Conservation (phyloP, 176 grass and related monocot species). For the Eremochloa ophiuroides region DNA sequence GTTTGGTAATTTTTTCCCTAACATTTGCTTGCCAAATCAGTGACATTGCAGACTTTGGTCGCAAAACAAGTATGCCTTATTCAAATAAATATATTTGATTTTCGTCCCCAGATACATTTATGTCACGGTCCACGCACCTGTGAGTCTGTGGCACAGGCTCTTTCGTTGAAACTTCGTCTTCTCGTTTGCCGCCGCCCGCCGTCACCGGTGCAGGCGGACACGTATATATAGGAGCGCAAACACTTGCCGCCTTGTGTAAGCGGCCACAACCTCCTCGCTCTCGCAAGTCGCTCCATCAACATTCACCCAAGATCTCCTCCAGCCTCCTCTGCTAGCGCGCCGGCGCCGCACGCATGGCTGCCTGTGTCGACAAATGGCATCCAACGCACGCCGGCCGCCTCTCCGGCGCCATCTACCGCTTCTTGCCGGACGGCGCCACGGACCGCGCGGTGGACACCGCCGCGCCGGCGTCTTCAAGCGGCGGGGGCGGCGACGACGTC, state of each 20-base stretch:
- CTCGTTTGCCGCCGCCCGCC: not conserved
- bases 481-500: conserved; percentile 33
- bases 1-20: no score
- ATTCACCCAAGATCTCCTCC: not conserved
- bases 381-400: conserved; percentile 14
- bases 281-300: not conserved
- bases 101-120: not conserved
- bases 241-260: not conserved
- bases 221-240: conserved; percentile 42
- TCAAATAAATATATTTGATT: no score
- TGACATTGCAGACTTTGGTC: no score
- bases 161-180: conserved; percentile 43
- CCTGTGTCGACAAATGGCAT: conserved; percentile 74
- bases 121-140: not conserved
- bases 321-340: not conserved
- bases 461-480: not conserved
- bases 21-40: no score
- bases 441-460: not conserved
- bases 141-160: not conserved
- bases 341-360: conserved; percentile 35
- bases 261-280: not conserved
- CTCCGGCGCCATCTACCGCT: conserved; percentile 9
- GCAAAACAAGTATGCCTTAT: no score
- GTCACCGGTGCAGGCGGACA: not conserved
- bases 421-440: not conserved